phyloP scores from a whole-genome alignment of 306 rosid species.

The Benincasa hispida region DNA sequence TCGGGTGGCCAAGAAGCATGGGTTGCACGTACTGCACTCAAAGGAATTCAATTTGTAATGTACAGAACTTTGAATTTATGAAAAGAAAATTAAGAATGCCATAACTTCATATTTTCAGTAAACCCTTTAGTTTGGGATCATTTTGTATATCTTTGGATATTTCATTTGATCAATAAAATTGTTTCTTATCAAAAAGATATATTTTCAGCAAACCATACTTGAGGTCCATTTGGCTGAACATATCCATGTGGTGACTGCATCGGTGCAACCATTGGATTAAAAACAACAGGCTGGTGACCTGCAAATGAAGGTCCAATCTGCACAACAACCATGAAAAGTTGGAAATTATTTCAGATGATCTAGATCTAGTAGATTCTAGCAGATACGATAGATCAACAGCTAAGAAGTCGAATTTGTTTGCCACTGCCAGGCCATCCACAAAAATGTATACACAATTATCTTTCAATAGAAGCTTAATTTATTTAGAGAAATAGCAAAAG shows the following conservation, averaged over 20 bases:
- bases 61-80: neutral
- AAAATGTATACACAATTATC: neutral
- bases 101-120: constrained; percentile 1
- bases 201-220: constrained; percentile 33
- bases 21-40: constrained; percentile 71
- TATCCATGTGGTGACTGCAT: constrained; percentile 59
- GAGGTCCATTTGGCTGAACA: constrained; percentile 86
- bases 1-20: constrained; percentile 63
- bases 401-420: neutral
- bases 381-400: neutral
- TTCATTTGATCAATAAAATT: no score
- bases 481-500: neutral
- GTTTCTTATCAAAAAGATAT: neutral
- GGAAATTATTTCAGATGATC: neutral
- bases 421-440: neutral
- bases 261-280: constrained; percentile 61
- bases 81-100: neutral
- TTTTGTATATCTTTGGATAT: no score
- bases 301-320: constrained; percentile 71
- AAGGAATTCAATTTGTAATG: constrained; percentile 14
- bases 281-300: constrained; percentile 61
- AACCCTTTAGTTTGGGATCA: neutral
- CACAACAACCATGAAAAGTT: constrained; percentile 16
- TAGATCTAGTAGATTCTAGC: neutral
- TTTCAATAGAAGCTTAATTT: neutral